phyloP scores from a whole-genome alignment of 2,329 filamentous ascomycete genomes.

The Cryphonectria japonica region DNA sequence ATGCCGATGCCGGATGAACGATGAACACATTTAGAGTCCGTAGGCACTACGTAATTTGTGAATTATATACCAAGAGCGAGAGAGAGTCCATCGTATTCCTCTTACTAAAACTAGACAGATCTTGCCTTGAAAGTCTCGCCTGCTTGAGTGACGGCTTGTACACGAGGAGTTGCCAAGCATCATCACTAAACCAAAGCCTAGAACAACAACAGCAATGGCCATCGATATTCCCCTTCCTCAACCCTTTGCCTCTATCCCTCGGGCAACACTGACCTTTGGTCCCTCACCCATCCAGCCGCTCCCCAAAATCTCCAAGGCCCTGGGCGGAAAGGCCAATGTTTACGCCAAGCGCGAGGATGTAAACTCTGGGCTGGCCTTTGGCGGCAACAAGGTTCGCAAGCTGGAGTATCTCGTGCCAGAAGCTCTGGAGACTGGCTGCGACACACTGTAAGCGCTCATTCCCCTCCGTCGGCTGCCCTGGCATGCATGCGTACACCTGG shows the following conservation, averaged over 20 bases:
- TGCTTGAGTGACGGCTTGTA: too few relatives aligned
- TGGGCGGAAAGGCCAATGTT: slow-evolving; percentile 63
- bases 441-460: slow-evolving; percentile 51
- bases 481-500: background rate
- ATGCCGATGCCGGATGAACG: slow-evolving; percentile 28
- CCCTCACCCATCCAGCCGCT: slow-evolving; percentile 71
- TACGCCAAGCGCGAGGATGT: slow-evolving; percentile 76
- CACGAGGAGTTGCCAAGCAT: background rate
- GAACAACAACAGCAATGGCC: slow-evolving; percentile 14
- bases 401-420: slow-evolving; percentile 71
- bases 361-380: slow-evolving; percentile 68
- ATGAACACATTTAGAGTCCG: background rate
- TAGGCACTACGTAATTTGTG: background rate
- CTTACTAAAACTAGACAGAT: background rate
- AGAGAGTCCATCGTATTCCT: background rate
- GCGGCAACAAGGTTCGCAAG: slow-evolving; percentile 72
- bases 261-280: slow-evolving; percentile 65
- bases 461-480: background rate
- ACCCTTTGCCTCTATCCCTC: slow-evolving; percentile 66
- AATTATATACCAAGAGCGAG: background rate
- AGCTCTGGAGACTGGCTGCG: slow-evolving; percentile 58
- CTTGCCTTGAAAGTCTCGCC: too few relatives aligned
- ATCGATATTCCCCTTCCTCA: slow-evolving; percentile 55
- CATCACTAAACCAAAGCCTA: background rate
- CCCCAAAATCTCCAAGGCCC: slow-evolving; percentile 64